phyloP scores from a whole-genome alignment of 2,329 filamentous ascomycete genomes.

The Fusarium illudens region DNA sequence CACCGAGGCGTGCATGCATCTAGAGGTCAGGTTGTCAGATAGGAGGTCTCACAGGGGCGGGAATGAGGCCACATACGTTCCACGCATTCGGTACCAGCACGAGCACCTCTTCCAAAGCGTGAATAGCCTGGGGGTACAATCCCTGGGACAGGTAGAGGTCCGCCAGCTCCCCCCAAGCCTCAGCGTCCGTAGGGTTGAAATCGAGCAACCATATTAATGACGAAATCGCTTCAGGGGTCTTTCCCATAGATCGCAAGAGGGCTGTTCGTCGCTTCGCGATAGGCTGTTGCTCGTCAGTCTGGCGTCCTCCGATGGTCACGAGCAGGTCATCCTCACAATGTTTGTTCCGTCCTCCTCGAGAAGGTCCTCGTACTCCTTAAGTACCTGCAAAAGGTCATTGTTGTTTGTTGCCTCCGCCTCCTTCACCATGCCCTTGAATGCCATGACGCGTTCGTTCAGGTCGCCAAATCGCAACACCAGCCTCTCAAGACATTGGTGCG shows the following conservation, averaged over 20 bases:
- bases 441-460: conserved; percentile 86
- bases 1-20: conserved; percentile 88
- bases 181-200: conserved; percentile 86
- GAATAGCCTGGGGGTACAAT: conserved; percentile 83
- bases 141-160: conserved; percentile 86
- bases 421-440: conserved; percentile 80
- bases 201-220: conserved; percentile 80
- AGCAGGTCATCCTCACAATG: conserved; percentile 64
- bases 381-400: conserved; percentile 70
- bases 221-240: conserved; percentile 74
- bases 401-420: conserved; percentile 80
- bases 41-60: conserved; percentile 1
- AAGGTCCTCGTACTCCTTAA: conserved; percentile 81
- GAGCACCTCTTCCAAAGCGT: conserved; percentile 88
- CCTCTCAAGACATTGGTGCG: conserved; percentile 76
- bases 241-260: conserved; percentile 77
- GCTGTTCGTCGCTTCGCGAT: conserved; percentile 86
- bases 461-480: conserved; percentile 83
- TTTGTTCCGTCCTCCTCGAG: conserved; percentile 79
- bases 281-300: conserved; percentile 62
- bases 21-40: conserved; percentile 50
- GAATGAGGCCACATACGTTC: conserved; percentile 71
- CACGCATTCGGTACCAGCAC: conserved; percentile 90
- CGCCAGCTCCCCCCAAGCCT: conserved; percentile 91
- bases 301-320: not conserved